These are phyloP conservation scores for Elongisporangium prolatum DNA, from an alignment of 352 stramenopile species.

Conservation along the genomic window DNA sequence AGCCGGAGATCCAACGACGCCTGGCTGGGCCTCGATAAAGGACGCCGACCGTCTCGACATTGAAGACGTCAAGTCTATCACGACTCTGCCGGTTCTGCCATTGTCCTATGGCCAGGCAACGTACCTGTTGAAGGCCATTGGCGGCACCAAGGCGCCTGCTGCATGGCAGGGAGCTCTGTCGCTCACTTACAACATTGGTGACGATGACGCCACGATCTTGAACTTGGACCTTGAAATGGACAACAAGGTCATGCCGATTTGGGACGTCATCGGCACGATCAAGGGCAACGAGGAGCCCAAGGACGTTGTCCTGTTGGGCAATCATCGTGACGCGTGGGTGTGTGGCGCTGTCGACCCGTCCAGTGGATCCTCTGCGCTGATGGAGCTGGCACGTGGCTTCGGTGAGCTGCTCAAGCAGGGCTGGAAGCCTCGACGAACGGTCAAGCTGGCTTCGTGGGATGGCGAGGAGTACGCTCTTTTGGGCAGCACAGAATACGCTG, in stretches of 20 bases:
- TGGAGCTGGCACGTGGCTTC: slow-evolving; percentile 80
- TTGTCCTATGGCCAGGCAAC: slow-evolving; percentile 82
- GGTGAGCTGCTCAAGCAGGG: slow-evolving; percentile 55
- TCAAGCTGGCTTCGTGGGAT: slow-evolving; percentile 82
- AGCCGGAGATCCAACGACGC: slow-evolving; percentile 66
- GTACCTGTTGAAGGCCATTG: slow-evolving; percentile 63
- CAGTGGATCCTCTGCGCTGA: slow-evolving; percentile 65
- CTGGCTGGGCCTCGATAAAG: slow-evolving; percentile 37
- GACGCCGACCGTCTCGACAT: slow-evolving; percentile 31
- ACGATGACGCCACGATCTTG: slow-evolving; percentile 51
- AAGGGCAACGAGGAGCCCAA: slow-evolving; percentile 50
- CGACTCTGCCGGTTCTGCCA: slow-evolving; percentile 49
- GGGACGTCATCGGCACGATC: slow-evolving; percentile 82
- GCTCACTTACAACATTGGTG: slow-evolving; percentile 75
- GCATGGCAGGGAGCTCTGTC: slow-evolving; percentile 60
- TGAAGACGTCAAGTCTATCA: slow-evolving; percentile 47
- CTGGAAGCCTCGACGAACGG: slow-evolving; percentile 76
- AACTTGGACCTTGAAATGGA: slow-evolving; percentile 69
- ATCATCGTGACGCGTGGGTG: slow-evolving; percentile 91
- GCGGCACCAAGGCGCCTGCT: slow-evolving; percentile 43
- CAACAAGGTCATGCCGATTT: slow-evolving; percentile 75
- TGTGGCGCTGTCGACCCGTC: slow-evolving; percentile 81
- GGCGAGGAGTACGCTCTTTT: slow-evolving; percentile 79
- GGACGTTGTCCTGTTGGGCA: slow-evolving; percentile 81
- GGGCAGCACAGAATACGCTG: slow-evolving; percentile 61